Base-by-base conservation (phyloP, 768 basidiomycete species). In the Trametes sanguinea region DNA sequence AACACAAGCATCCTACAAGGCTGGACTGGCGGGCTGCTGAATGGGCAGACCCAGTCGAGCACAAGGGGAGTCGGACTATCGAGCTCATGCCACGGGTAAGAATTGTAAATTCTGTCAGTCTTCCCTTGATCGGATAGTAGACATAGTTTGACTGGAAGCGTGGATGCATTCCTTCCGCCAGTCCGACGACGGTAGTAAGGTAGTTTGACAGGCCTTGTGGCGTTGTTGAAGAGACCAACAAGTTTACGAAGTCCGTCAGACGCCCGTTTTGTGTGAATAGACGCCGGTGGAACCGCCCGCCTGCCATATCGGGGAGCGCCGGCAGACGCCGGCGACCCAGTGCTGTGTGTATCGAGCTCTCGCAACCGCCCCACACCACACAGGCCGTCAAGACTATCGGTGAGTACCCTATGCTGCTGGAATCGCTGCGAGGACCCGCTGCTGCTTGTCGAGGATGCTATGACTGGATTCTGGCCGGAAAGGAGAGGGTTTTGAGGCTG, bases 331-430 rank as follows among this genome's bases (percentile, higher is more conserved):
- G 50, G 27, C 5, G 14, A 16, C 43, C 30, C 52, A 50, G 32
- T 17, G 43, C 52, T 32, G 56, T 42, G 56, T 46, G 56, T 52
- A 58, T 46, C 42, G 52, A 42, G 58, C 44, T 57, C 63, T 64
- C 55, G 55, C 61, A 57, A 51, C 45, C 57, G 63, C 54, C 33
- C 35, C 58, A 60, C 45, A 52, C 58, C 33, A 62, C 51, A 60
- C 58, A 64, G 63, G 63, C 63, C 63, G 48, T 64, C 63, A 64
- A 64, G 58, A 64, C 58, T 47, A 51, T 52, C 58, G 63, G 63
- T 64, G 58, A 64, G 63, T 60, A 40, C 7, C 33, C 40, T 51
- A 47, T 52, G 42, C 48, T 46, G 32, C 62, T 54, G 16, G 40
- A 50, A 51, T 51, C 14, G 53, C 55, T 63, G 56, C 39, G 17